A percentile compares a stretch with the other conserved stretches of the same genome.
Conservation (phyloP, 257 asterid species). For the Solanum commersonii region DNA sequence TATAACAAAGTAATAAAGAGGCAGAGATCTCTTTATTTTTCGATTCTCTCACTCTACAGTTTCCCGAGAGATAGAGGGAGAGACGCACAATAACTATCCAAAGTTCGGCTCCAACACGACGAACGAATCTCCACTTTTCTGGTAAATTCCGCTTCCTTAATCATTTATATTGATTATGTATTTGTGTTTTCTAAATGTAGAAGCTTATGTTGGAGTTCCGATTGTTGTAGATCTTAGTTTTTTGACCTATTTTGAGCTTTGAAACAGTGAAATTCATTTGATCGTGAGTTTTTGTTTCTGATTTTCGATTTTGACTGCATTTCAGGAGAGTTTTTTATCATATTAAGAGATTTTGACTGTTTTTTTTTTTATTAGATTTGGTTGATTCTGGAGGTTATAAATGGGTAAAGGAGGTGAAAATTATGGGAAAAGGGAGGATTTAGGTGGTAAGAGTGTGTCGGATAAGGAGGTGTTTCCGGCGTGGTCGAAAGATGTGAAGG, state of each 20-base stretch:
- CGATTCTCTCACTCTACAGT: neutral
- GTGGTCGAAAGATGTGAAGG: slow-evolving; percentile 75
- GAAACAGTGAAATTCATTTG: neutral
- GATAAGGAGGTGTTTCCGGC: slow-evolving; percentile 38
- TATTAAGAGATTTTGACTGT: slow-evolving; percentile 9
- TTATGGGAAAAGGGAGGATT: slow-evolving; percentile 41
- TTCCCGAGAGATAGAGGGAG: slow-evolving; percentile 1
- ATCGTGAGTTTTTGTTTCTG: neutral
- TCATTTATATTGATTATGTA: neutral
- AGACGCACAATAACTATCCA: neutral
- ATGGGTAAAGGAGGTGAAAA: slow-evolving; percentile 91
- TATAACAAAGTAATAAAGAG: neutral
- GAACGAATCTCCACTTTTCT: neutral
- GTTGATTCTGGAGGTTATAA: slow-evolving; percentile 12
- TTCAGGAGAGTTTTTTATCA: slow-evolving; percentile 12
- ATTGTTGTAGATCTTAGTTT: neutral
- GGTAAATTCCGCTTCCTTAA: neutral
- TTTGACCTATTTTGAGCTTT: neutral
- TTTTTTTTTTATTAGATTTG: neutral
- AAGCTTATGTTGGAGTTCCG: neutral
- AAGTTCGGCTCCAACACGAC: neutral
- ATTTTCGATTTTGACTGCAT: slow-evolving; percentile 2
- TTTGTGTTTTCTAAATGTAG: neutral
- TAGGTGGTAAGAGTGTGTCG: slow-evolving; percentile 14
- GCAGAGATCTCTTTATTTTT: neutral